A percentile compares a stretch with the other conserved stretches of the same genome.
Evolutionary conservation across 257 asterid species (phyloP).

Genomic region (Lantana camara): DNA sequence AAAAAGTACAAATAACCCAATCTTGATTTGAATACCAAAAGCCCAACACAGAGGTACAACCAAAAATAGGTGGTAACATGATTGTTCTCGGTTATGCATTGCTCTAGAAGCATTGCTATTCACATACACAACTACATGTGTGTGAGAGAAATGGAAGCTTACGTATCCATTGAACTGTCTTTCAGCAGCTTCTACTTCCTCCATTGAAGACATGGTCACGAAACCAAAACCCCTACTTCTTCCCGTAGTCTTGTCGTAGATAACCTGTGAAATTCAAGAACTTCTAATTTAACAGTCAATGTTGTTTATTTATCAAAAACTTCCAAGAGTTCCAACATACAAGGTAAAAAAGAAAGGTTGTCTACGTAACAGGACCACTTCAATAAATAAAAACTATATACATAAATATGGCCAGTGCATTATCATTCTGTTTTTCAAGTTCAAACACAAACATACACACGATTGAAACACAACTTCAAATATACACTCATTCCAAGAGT

Average conservation of each 20-base stretch:
- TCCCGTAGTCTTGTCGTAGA: conserved; percentile 80
- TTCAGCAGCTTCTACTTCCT: conserved; percentile 81
- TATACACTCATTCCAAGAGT: too few species aligned
- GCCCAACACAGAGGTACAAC: too few species aligned
- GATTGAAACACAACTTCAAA: too few species aligned
- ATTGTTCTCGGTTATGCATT: background rate
- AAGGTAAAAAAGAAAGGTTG: too few species aligned
- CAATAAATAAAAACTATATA: too few species aligned
- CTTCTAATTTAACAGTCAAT: background rate
- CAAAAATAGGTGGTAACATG: background rate
- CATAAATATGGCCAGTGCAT: too few species aligned
- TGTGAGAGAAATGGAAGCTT: conserved; percentile 31
- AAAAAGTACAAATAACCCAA: too few species aligned
- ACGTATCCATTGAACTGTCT: conserved; percentile 84
- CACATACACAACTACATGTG: background rate
- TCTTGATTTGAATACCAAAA: too few species aligned
- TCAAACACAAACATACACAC: background rate
- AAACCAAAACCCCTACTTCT: conserved; percentile 94
- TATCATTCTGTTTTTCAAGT: background rate
- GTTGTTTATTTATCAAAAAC: background rate
- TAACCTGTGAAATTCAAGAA: conserved; percentile 61
- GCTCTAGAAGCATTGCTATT: background rate
- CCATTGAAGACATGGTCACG: conserved; percentile 76
- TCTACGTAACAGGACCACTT: too few species aligned
- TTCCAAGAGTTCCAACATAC: too few species aligned